Evolutionary conservation across 306 rosid species (phyloP).

Genomic region (Cicer pinnatifidum): DNA sequence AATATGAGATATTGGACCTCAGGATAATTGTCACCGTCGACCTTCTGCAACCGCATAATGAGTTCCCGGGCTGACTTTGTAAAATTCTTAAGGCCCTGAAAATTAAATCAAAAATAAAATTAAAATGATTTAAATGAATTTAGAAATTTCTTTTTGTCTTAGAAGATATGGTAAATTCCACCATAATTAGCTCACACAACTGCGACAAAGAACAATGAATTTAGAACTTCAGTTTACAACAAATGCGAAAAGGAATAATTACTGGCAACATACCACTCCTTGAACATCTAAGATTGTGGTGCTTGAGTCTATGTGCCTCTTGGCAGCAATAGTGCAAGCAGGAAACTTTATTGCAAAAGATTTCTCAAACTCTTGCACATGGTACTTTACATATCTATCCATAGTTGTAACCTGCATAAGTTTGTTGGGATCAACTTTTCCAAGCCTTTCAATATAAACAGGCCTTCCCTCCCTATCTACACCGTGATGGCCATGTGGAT

Average conservation of each 20-base stretch:
- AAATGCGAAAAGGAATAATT: conserved; percentile 22
- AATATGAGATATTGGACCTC: conserved; percentile 60
- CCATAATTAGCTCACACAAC: too few relatives aligned
- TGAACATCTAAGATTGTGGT: conserved; percentile 96
- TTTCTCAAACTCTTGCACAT: conserved; percentile 89
- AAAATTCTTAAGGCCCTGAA: conserved; percentile 89
- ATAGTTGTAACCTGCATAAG: conserved; percentile 91
- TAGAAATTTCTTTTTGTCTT: not conserved
- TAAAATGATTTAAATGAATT: conserved; percentile 18
- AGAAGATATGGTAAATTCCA: too few relatives aligned
- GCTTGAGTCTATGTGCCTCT: conserved; percentile 96
- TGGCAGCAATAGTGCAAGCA: conserved; percentile 95
- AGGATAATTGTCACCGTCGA: conserved; percentile 96
- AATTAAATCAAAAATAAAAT: conserved; percentile 30
- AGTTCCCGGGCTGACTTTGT: conserved; percentile 94
- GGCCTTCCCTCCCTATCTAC: conserved; percentile 98
- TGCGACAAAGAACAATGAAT: not conserved
- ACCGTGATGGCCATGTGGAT: conserved; percentile 97
- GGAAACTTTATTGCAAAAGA: conserved; percentile 90
- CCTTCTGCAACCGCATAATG: conserved; percentile 77
- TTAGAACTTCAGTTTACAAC: conserved; percentile 20
- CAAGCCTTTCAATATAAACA: conserved; percentile 88
- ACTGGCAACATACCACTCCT: conserved; percentile 79
- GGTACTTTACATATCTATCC: conserved; percentile 92
- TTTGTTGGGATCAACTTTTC: conserved; percentile 92